These are phyloP conservation scores for Apostasia shenzhenica DNA, from an alignment of 106 monocot genomes.

Conservation along the genomic window DNA sequence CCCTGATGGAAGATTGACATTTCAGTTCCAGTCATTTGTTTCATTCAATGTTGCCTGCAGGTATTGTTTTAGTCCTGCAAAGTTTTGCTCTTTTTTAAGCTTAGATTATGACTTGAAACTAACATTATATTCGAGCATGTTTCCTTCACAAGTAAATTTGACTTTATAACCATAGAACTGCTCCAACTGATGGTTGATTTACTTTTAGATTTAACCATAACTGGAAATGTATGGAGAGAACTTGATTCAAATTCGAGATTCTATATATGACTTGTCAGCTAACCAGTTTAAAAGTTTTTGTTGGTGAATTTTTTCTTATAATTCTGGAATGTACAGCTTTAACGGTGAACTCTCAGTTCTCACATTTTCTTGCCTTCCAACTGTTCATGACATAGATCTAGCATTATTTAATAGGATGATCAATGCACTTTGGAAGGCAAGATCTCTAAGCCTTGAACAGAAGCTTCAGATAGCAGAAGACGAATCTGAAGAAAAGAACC, in stretches of 20 bases:
- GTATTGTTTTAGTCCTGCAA: constrained; percentile 11
- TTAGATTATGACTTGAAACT: no score
- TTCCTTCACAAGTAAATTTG: no score
- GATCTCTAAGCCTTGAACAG: constrained; percentile 62
- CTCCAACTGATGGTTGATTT: no score
- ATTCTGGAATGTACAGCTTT: no score
- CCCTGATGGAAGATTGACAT: constrained; percentile 62
- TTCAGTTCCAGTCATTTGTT: constrained; percentile 84
- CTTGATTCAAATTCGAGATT: background rate
- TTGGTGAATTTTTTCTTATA: no score
- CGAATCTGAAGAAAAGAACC: constrained; percentile 50
- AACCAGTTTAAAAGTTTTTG: no score
- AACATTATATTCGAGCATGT: no score
- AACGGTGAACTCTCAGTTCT: background rate
- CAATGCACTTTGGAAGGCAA: constrained; percentile 81
- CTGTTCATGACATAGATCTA: no score
- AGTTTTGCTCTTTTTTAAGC: no score
- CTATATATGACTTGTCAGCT: background rate
- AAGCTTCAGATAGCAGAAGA: constrained; percentile 57
- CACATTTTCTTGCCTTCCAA: background rate
- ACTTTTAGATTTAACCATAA: no score
- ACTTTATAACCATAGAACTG: no score
- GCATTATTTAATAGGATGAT: constrained; percentile 50
- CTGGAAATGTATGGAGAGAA: no score
- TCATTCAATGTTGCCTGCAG: constrained; percentile 70